Evolutionary conservation across 139 green algal species (phyloP).

Genomic region (Nannochloris sp.): DNA sequence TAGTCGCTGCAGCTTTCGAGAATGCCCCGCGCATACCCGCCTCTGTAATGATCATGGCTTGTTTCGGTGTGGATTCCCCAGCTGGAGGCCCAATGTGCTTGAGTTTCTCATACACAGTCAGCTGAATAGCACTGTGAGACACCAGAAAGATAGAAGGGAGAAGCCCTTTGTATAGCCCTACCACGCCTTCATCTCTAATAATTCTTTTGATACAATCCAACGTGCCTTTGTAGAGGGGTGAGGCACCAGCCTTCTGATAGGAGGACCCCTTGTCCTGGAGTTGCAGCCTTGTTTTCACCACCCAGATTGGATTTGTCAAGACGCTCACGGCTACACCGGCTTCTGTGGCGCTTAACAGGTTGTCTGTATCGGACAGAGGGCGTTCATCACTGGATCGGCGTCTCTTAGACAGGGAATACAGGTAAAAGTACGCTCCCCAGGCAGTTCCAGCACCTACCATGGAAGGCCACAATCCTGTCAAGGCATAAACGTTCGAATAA

Average conservation of each 20-base stretch:
- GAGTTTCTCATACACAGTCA: constrained; percentile 93
- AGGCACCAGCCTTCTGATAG: constrained; percentile 2
- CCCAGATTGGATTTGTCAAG: constrained; percentile 88
- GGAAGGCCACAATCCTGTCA: constrained; percentile 55
- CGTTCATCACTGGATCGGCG: neutral
- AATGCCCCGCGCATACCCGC: constrained; percentile 56
- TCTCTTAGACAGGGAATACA: constrained; percentile 68
- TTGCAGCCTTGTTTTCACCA: constrained; percentile 88
- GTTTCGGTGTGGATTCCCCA: neutral
- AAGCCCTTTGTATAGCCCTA: constrained; percentile 82
- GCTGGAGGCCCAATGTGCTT: constrained; percentile 36
- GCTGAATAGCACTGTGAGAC: constrained; percentile 89
- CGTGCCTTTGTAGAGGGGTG: constrained; percentile 49
- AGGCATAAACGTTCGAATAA: neutral
- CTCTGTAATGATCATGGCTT: neutral
- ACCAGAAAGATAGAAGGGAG: constrained; percentile 78
- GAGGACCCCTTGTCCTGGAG: constrained; percentile 46
- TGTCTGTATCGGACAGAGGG: constrained; percentile 34
- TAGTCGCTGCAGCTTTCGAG: constrained; percentile 78
- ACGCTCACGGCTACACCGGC: constrained; percentile 67
- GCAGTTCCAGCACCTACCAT: constrained; percentile 64
- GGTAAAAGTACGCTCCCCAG: constrained; percentile 76
- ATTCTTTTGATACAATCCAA: constrained; percentile 62
- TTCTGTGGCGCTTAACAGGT: constrained; percentile 66
- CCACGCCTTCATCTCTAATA: constrained; percentile 61